Conservation (phyloP, 2,329 filamentous ascomycete genomes). For the Cladosporium cucumerinum region DNA sequence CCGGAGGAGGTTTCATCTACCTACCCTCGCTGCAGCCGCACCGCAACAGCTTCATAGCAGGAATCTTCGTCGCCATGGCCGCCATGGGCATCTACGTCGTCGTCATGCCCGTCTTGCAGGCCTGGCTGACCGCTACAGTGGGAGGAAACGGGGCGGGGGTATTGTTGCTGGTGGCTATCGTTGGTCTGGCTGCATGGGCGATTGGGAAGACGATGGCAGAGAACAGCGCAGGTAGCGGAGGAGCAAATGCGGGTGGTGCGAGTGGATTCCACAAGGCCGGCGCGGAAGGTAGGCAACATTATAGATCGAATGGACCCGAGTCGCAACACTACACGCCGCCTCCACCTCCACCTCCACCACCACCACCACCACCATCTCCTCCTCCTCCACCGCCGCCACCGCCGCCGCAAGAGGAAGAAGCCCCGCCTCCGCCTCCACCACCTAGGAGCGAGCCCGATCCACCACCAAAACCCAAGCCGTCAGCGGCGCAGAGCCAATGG, state of each 20-base stretch:
- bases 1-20: conserved; percentile 87
- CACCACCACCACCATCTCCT: too few relatives aligned
- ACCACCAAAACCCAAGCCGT: conserved; percentile 25
- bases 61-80: conserved; percentile 73
- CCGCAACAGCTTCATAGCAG: conserved; percentile 85
- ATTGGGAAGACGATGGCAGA: conserved; percentile 62
- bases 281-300: conserved; percentile 23
- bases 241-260: conserved; percentile 22
- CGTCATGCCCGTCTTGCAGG: conserved; percentile 68
- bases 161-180: conserved; percentile 65
- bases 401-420: conserved; percentile 17
- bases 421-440: neutral
- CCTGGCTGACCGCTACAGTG: conserved; percentile 69
- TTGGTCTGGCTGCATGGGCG: conserved; percentile 76
- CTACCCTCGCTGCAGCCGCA: conserved; percentile 85
- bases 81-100: conserved; percentile 69
- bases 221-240: conserved; percentile 37
- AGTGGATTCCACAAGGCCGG: conserved; percentile 26
- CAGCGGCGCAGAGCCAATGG: conserved; percentile 46
- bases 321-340: conserved; percentile 27
- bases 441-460: conserved; percentile 19
- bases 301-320: conserved; percentile 26
- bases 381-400: conserved; percentile 22
- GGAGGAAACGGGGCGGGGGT: conserved; percentile 69
- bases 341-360: conserved; percentile 21